Percentiles rank a stretch among this genome's conserved stretches.
Conservation (phyloP, 23 red algal species). For the Gracilariopsis chorda region DNA sequence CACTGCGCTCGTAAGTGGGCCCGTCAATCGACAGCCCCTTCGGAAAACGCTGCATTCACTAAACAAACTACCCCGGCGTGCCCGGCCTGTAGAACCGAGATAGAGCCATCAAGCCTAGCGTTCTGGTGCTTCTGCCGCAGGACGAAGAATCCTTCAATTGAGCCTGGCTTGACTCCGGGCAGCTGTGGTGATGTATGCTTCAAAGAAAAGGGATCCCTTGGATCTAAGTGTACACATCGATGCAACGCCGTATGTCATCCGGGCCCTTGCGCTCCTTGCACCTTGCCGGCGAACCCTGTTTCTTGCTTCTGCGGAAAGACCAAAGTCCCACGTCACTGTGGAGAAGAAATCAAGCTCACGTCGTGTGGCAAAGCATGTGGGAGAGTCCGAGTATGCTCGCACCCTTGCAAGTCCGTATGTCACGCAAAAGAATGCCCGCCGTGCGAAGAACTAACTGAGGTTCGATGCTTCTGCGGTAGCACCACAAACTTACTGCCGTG, state of each 20-base stretch:
- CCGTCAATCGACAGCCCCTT: neutral
- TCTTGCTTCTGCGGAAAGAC: conserved; percentile 58
- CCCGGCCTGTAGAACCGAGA: conserved; percentile 56
- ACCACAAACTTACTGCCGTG: conserved; percentile 10
- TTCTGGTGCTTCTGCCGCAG: conserved; percentile 73
- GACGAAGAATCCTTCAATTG: conserved; percentile 25
- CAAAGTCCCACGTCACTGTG: conserved; percentile 15
- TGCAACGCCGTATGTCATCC: conserved; percentile 75
- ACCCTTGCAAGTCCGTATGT: conserved; percentile 19
- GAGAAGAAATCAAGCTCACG: neutral
- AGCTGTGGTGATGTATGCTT: conserved; percentile 68
- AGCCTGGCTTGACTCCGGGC: conserved; percentile 61
- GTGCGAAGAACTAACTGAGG: conserved; percentile 10
- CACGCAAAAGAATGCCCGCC: conserved; percentile 10
- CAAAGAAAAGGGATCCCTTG: neutral
- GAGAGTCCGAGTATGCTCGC: neutral
- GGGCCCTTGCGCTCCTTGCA: conserved; percentile 74
- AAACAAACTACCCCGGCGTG: neutral
- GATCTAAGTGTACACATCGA: conserved; percentile 45
- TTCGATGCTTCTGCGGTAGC: conserved; percentile 23
- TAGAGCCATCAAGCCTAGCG: neutral
- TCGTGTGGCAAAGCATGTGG: conserved; percentile 29
- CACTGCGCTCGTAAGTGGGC: conserved; percentile 71
- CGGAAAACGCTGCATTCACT: neutral
- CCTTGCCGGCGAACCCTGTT: neutral